Evolutionary conservation across 2,329 filamentous ascomycete genomes (phyloP).

Genomic region (Leptographium galeiforme): DNA sequence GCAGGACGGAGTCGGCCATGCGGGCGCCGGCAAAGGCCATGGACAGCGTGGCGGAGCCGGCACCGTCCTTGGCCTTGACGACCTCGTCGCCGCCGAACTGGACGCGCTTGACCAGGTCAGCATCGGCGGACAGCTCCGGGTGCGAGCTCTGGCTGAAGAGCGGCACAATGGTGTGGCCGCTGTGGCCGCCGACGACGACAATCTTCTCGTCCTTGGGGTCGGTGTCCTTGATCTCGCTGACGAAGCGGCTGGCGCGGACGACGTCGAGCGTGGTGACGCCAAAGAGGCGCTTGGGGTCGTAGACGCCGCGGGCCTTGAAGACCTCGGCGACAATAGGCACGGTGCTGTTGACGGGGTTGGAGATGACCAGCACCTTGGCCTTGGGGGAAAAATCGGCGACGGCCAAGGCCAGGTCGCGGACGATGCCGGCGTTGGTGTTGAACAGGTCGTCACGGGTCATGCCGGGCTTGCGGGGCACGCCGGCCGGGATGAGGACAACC

Average conservation of each 20-base stretch:
- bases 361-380: conserved; percentile 93
- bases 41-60: conserved; percentile 91
- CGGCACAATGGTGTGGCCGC: conserved; percentile 94
- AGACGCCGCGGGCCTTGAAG: conserved; percentile 89
- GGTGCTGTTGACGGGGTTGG: conserved; percentile 99
- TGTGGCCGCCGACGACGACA: conserved; percentile 93
- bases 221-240: conserved; percentile 81
- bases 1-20: conserved; percentile 82
- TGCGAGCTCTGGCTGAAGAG: conserved; percentile 91
- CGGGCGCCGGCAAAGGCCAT: conserved; percentile 92
- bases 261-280: conserved; percentile 99
- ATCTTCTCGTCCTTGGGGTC: conserved; percentile 90
- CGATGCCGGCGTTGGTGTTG: conserved; percentile 99
- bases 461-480: conserved; percentile 97
- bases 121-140: conserved; percentile 66
- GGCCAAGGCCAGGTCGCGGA: conserved; percentile 94
- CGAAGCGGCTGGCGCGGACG: conserved; percentile 94
- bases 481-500: conserved; percentile 93
- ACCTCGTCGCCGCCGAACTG: conserved; percentile 99
- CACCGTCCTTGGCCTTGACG: conserved; percentile 96
- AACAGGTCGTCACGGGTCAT: conserved; percentile 99
- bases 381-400: conserved; percentile 77
- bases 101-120: conserved; percentile 78
- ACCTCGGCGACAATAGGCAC: conserved; percentile 96
- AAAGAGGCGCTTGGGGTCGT: conserved; percentile 98